phyloP scores from a whole-genome alignment of 2,329 filamentous ascomycete species.

The Fusarium duplospermum region DNA sequence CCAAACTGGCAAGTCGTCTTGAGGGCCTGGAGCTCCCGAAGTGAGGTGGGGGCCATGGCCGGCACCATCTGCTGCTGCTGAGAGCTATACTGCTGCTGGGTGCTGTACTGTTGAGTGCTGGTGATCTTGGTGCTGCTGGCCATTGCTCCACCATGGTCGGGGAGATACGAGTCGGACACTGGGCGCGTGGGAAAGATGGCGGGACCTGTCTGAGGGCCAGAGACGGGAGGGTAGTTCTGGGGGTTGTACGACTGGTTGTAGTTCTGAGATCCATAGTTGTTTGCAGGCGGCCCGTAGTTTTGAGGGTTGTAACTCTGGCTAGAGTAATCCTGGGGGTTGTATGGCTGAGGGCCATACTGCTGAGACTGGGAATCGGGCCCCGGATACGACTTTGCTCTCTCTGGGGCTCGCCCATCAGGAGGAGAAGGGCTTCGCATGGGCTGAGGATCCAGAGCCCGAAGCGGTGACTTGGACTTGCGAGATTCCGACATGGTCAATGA shows the following conservation, averaged over 20 bases:
- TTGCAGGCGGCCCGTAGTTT: conserved; percentile 26
- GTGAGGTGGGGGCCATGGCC: conserved; percentile 31
- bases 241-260: conserved; percentile 33
- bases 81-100: neutral
- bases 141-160: conserved; percentile 37
- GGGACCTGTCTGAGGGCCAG: conserved; percentile 32
- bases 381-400: conserved; percentile 36
- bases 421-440: conserved; percentile 43
- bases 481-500: conserved; percentile 29
- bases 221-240: conserved; percentile 38
- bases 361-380: conserved; percentile 35
- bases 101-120: neutral
- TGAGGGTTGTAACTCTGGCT: conserved; percentile 31
- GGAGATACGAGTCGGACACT: conserved; percentile 36
- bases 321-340: conserved; percentile 35
- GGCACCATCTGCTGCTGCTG: conserved; percentile 24
- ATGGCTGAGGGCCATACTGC: conserved; percentile 32
- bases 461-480: conserved; percentile 39
- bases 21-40: conserved; percentile 47
- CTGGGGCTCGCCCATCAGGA: conserved; percentile 29
- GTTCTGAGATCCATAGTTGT: conserved; percentile 25
- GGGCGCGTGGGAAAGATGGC: conserved; percentile 38
- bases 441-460: conserved; percentile 44
- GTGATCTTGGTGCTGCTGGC: conserved; percentile 19
- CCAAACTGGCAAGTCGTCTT: conserved; percentile 51